Base-by-base conservation (phyloP, 2,329 filamentous ascomycete species). In the Colletotrichum eremochloae region DNA sequence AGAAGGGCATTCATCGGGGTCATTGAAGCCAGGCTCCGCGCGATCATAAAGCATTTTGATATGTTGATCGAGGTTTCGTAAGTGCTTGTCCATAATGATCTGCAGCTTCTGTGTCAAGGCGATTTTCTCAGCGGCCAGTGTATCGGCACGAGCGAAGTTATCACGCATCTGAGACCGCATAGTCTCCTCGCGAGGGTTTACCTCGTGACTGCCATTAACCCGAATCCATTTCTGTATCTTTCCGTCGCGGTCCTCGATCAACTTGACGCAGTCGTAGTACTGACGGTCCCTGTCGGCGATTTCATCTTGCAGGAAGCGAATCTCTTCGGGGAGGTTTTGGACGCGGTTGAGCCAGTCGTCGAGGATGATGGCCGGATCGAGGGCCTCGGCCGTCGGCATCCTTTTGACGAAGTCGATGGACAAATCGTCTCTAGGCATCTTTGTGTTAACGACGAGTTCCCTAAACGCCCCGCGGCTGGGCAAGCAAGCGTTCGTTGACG, bases 151-250 rank as follows among this genome's bases (percentile, higher is more conserved):
- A 73, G 88, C 87, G 77, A 88, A 96, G 77, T 90, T 91, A 73
- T 93, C 90, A 67, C 86, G 83, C 75, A 96, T 92, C 65, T 88
- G 87, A 60, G 90, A 88, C 65, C 89, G 88, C 77, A 93, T 88
- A 18, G 86, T 81, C 15, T 93, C 90, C 82, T 97, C 94, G 78
- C 94, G 93, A 0, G 93, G 92, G 77, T 96, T 94, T 42, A 87
- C 85, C 63, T 91, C 87, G 77, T 94, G 90, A 77, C 92, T 93
- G 75, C 93, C 92, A 76, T 96, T 92, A 24, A 88, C 84, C 77
- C 93, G 93, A 80, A 96, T 94, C 86, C 91, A 95, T 82, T 93
- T 94, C 79, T 97, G 94, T 52, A 96, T 90, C 78, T 91, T 91
- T 65, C 82, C 87, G 78, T 97, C 94, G 75, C 92, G 91, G 71